Conservation (phyloP, 2,329 filamentous ascomycete genomes). For the Pyricularia sp. region DNA sequence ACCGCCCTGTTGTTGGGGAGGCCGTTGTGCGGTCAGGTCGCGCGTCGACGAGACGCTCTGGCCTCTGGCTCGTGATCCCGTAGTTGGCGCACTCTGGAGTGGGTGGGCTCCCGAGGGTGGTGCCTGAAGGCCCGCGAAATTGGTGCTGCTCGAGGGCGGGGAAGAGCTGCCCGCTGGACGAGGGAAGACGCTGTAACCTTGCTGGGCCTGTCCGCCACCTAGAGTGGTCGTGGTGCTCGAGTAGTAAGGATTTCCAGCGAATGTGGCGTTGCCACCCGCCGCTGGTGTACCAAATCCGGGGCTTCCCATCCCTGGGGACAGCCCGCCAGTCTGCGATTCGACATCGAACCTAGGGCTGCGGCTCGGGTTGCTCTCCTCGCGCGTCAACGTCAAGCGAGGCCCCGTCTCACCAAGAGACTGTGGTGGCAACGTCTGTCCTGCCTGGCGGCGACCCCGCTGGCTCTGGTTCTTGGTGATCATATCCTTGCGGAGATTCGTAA, state of each 20-base stretch:
- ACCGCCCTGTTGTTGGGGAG: not conserved
- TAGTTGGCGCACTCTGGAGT: not conserved
- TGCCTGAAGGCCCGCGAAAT: not conserved
- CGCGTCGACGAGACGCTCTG: not conserved
- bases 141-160: slow-evolving; percentile 1
- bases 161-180: not conserved
- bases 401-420: slow-evolving; percentile 13
- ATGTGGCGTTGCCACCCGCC: not conserved
- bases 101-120: not conserved
- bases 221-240: not conserved
- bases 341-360: slow-evolving; percentile 1
- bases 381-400: not conserved
- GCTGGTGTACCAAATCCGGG: not conserved
- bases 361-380: not conserved
- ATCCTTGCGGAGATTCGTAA: slow-evolving; percentile 20
- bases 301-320: not conserved
- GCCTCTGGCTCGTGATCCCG: not conserved
- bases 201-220: not conserved
- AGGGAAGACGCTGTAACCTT: slow-evolving; percentile 4
- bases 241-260: slow-evolving; percentile 1
- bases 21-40: not conserved
- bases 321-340: not conserved
- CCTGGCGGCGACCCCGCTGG: slow-evolving; percentile 31
- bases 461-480: slow-evolving; percentile 24
- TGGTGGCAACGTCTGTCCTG: slow-evolving; percentile 30